Percentiles rank a stretch among this genome's conserved stretches.
Evolutionary conservation across 331 rosid genomes (phyloP).

Genomic region (Saraca asoca): DNA sequence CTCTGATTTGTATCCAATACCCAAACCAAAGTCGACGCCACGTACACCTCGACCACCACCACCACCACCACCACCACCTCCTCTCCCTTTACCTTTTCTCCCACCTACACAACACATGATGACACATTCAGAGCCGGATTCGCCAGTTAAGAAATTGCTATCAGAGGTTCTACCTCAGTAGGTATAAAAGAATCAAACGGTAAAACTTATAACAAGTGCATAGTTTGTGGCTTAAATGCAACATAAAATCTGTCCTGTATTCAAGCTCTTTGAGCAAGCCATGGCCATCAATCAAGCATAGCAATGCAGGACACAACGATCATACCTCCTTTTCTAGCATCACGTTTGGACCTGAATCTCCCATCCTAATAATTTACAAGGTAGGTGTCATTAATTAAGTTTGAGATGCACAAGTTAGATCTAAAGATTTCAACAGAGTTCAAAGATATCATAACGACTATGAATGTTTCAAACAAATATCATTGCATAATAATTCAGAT

Average conservation of each 20-base stretch:
- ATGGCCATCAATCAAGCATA: slow-evolving; percentile 15
- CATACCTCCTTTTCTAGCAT: slow-evolving; percentile 95
- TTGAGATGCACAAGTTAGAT: slow-evolving; percentile 28
- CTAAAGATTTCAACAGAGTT: slow-evolving; percentile 28
- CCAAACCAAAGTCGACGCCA: slow-evolving; percentile 92
- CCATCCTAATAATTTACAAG: slow-evolving; percentile 73
- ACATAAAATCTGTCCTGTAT: not conserved
- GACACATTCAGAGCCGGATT: slow-evolving; percentile 19
- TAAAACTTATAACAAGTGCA: not conserved
- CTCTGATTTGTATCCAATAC: slow-evolving; percentile 83
- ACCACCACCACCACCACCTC: slow-evolving; percentile 55
- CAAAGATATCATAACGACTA: slow-evolving; percentile 13
- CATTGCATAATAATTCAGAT: not conserved
- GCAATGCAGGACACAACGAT: slow-evolving; percentile 15
- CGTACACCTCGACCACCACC: slow-evolving; percentile 81
- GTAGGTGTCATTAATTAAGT: slow-evolving; percentile 37
- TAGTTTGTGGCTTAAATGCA: slow-evolving; percentile 15
- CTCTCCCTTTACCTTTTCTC: slow-evolving; percentile 75
- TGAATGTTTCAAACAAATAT: not conserved
- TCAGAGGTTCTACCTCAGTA: not conserved
- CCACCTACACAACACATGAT: slow-evolving; percentile 64
- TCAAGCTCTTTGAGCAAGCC: slow-evolving; percentile 4
- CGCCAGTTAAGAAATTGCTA: slow-evolving; percentile 7
- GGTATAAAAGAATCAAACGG: not conserved
- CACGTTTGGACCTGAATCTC: slow-evolving; percentile 95